phyloP scores from a whole-genome alignment of 345 rosid genomes.

The Corchorus capsularis region DNA sequence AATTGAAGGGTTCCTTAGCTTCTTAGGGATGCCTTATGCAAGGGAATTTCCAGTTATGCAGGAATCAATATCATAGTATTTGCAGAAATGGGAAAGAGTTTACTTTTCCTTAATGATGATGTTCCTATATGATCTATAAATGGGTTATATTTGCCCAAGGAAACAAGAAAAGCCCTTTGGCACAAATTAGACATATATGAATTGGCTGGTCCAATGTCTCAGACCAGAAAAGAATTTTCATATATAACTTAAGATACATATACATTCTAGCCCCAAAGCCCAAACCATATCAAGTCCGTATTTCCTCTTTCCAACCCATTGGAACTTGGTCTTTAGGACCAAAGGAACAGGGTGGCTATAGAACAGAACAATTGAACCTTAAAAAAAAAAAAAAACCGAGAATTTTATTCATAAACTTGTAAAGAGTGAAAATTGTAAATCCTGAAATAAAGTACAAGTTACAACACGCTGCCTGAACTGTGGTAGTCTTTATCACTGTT shows the following conservation, averaged over 20 bases:
- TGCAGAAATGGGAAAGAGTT: constrained; percentile 29
- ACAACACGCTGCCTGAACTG: not conserved
- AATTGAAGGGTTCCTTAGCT: constrained; percentile 36
- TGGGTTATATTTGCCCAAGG: no score
- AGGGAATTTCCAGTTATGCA: constrained; percentile 26
- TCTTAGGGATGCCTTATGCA: constrained; percentile 36
- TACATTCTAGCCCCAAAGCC: not conserved
- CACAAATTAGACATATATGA: not conserved
- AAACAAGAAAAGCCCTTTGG: no score
- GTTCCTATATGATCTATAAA: no score
- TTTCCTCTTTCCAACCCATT: not conserved
- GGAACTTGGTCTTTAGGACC: not conserved
- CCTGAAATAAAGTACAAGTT: not conserved
- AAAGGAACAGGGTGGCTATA: not conserved
- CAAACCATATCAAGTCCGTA: not conserved
- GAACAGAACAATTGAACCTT: not conserved
- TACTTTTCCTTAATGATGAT: constrained; percentile 4
- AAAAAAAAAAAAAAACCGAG: not conserved
- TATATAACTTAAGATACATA: not conserved
- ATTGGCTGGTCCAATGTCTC: not conserved
- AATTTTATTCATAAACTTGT: constrained; percentile 16
- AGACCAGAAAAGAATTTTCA: not conserved
- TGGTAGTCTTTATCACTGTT: constrained; percentile 9
- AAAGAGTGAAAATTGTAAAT: not conserved
- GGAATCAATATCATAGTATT: constrained; percentile 14